These are phyloP conservation scores for Glomus cerebriforme DNA, from an alignment of 192 early-diverging fungal genomes.

Conservation along the genomic window DNA sequence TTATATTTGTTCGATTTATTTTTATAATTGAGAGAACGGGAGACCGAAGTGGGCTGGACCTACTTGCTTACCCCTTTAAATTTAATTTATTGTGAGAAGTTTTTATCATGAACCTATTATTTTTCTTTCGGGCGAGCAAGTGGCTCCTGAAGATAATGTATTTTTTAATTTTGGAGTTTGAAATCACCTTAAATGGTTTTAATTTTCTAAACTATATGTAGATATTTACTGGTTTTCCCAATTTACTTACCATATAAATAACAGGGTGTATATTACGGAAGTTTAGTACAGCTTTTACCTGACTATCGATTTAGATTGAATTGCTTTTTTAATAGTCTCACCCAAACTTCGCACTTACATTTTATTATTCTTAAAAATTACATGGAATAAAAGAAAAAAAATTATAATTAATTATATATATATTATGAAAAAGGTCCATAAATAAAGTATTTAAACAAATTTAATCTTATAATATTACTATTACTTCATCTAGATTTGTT, in stretches of 20 bases:
- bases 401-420: neutral
- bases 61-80: neutral
- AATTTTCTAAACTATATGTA: neutral
- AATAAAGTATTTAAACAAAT: neutral
- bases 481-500: neutral
- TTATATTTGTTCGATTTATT: neutral
- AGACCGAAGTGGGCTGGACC: slow-evolving; percentile 18
- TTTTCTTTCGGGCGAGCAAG: neutral
- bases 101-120: neutral
- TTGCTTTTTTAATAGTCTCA: neutral
- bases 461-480: neutral
- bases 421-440: neutral
- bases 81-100: too few species aligned
- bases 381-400: neutral
- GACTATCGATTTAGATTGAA: neutral
- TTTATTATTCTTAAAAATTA: neutral
- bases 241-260: neutral
- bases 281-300: neutral
- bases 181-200: neutral
- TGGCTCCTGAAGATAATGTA: neutral
- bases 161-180: neutral
- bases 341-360: neutral
- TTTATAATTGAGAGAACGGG: neutral
- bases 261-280: neutral
- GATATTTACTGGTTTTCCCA: neutral